Base-by-base conservation (phyloP, 495 filamentous ascomycete species). In the Penicillium riverlandense region DNA sequence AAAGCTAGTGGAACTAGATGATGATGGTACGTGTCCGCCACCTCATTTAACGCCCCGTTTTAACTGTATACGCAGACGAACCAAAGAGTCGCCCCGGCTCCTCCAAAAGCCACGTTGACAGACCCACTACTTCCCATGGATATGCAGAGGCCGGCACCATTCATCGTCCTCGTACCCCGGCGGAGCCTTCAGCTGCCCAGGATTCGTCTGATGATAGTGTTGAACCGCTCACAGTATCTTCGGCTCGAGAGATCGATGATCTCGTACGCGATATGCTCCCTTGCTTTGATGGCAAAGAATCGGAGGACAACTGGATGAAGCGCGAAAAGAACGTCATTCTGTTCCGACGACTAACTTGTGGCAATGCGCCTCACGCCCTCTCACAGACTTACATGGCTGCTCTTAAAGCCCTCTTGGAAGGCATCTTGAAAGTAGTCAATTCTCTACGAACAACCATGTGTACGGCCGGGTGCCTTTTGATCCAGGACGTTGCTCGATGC, bases 391-490 rank as follows among this genome's bases (percentile, higher is more conserved):
- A 85, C 51, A 45, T 91, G 13, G 65, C 73, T 9, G 77, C 77
- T 37, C 76, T 94, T 29, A 89, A 90, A 48, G 70, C 68, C 10
- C 63, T 92, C 6, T 66, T 96, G 12, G 92, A 97, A 57, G 89
- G 89, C 39, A 90, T 97, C 35, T 73, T 97, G 53, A 96, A 96
- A 58, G 84, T 83, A 7, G 78, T 86, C 35, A 85, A 78, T 57
- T 95, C 92, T 1, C 71, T 97, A 31, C 75, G 94, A 48, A 97
- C 94, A 1, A 97, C 88, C 35, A 69, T 95, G 38, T 90, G 85
- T 2, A 90, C 86, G 27, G 85, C 85, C 53, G 90, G 85, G 8
- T 92, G 88, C 55, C 82, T 78, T 43, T 66, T 95, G 35, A 73
- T 97, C 34, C 90, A 96, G 55, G 92, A 97, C 35, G 64, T 96